Percentiles rank a stretch among this genome's conserved stretches.
phyloP scores from a whole-genome alignment of 495 filamentous ascomycete species.

The Elasticomyces elasticus region DNA sequence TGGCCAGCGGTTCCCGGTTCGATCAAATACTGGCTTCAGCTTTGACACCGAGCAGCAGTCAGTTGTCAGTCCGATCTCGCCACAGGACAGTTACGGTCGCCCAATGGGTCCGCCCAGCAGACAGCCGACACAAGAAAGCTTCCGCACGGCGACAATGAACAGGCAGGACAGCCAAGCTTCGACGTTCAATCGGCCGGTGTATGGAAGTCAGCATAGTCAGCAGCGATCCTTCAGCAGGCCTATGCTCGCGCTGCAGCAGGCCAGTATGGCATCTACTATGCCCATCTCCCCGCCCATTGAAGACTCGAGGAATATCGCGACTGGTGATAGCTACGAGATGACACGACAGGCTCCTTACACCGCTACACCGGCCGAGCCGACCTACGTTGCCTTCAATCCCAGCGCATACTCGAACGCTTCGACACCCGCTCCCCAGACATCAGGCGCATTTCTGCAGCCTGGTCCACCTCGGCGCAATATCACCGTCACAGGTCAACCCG shows the following conservation, averaged over 20 bases:
- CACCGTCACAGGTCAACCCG: conserved; percentile 2
- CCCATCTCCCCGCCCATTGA: neutral
- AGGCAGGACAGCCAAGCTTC: conserved; percentile 13
- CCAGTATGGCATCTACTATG: neutral
- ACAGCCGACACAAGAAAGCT: conserved; percentile 13
- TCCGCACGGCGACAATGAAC: neutral
- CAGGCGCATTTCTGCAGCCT: neutral
- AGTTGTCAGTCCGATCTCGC: neutral
- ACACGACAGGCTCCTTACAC: conserved; percentile 13
- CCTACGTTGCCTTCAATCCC: conserved; percentile 24
- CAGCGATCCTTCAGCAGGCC: conserved; percentile 17
- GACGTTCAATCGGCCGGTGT: conserved; percentile 4
- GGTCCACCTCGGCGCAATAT: conserved; percentile 2
- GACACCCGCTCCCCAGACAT: conserved; percentile 2
- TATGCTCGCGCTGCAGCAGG: neutral
- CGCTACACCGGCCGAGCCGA: neutral
- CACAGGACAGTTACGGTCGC: conserved; percentile 2
- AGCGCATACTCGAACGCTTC: conserved; percentile 1
- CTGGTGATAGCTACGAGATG: conserved; percentile 20
- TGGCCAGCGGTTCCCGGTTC: conserved; percentile 7
- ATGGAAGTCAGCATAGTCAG: conserved; percentile 15
- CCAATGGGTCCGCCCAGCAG: conserved; percentile 4
- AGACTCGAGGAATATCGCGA: neutral
- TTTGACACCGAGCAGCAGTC: conserved; percentile 12
- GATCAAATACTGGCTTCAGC: conserved; percentile 21